Percentiles rank a stretch among this genome's conserved stretches.
These are phyloP conservation scores for Otatea glauca DNA, from an alignment of 176 grass and related monocot species.

Conservation along the genomic window DNA sequence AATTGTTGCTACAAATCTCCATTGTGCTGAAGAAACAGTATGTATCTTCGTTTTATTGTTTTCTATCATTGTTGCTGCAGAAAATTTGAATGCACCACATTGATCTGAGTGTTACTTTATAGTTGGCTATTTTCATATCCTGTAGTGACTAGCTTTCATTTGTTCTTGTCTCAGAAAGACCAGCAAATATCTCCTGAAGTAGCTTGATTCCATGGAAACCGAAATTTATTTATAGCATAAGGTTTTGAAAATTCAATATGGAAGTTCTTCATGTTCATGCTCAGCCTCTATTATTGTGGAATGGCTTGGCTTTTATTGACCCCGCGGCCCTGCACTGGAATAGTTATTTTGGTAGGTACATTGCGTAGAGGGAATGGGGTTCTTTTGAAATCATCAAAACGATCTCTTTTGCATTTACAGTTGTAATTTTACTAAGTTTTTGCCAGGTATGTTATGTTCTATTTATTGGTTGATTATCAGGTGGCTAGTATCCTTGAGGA, in stretches of 20 bases:
- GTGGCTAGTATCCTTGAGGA: constrained; percentile 87
- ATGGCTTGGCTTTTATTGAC: too few species aligned
- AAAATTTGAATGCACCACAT: neutral
- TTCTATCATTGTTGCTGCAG: constrained; percentile 5
- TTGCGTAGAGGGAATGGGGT: neutral
- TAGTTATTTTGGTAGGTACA: too few species aligned
- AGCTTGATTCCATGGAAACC: neutral
- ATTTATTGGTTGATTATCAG: constrained; percentile 40
- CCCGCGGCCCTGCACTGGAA: too few species aligned
- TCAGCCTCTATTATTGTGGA: too few species aligned
- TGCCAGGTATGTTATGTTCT: neutral
- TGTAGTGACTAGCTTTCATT: neutral
- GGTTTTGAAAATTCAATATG: neutral
- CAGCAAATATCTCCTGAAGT: neutral
- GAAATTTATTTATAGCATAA: neutral
- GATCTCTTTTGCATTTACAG: neutral
- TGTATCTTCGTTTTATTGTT: constrained; percentile 32
- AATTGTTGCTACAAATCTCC: constrained; percentile 82
- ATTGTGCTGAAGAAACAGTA: constrained; percentile 93
- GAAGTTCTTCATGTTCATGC: neutral
- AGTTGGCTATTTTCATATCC: too few species aligned
- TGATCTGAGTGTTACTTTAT: neutral
- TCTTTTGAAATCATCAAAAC: neutral
- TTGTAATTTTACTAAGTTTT: neutral
- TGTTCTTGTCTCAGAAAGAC: neutral